Conservation (phyloP, 257 asterid genomes). For the Salvia splendens region DNA sequence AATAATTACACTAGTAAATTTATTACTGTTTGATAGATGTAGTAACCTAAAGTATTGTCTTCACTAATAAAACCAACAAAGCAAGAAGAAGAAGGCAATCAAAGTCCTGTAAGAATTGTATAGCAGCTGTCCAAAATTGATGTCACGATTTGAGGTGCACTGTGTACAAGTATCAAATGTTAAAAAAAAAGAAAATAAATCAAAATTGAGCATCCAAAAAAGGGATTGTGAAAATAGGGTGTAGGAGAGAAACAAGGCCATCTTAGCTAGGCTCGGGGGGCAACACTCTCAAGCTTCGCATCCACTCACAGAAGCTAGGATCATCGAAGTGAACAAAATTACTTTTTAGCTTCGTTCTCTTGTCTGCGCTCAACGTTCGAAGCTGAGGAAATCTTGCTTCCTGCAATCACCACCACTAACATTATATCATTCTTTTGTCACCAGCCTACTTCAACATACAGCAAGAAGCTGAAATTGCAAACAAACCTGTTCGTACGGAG, state of each 20-base stretch:
- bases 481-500: slow-evolving; percentile 88
- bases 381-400: slow-evolving; percentile 98
- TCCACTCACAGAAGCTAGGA: slow-evolving; percentile 98
- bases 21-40: too few relatives aligned
- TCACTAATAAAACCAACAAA: too few relatives aligned
- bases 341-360: slow-evolving; percentile 79
- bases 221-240: not conserved
- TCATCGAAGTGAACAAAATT: slow-evolving; percentile 87
- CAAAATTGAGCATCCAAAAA: not conserved
- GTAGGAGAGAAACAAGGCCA: not conserved
- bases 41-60: too few relatives aligned
- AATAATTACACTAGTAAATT: too few relatives aligned
- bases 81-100: not conserved
- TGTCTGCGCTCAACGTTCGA: slow-evolving; percentile 69
- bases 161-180: not conserved
- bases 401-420: slow-evolving; percentile 38
- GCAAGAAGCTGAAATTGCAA: too few relatives aligned
- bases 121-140: not conserved
- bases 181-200: not conserved
- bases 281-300: slow-evolving; percentile 74
- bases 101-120: too few relatives aligned
- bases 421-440: too few relatives aligned
- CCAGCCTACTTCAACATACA: too few relatives aligned
- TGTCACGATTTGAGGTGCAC: not conserved
- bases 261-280: slow-evolving; percentile 70